A percentile compares a stretch with the other conserved stretches of the same genome.
Evolutionary conservation across 164 flowering plant genomes (phyloP).

Genomic region (Cinnamomum chago): DNA sequence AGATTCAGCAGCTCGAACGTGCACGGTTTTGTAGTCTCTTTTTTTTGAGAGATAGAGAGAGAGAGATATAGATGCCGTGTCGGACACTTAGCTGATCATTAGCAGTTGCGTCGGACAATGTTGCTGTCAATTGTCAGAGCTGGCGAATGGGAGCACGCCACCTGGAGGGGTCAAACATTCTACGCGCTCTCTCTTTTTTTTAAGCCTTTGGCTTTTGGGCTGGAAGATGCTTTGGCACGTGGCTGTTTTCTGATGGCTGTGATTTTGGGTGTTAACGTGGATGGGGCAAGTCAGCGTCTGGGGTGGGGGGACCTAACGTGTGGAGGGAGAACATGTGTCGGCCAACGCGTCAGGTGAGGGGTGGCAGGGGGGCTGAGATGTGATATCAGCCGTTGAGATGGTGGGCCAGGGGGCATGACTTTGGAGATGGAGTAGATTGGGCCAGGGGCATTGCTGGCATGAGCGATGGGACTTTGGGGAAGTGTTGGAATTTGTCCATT

Average conservation of each 20-base stretch:
- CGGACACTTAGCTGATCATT: background rate
- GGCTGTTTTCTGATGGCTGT: background rate
- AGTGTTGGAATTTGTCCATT: background rate
- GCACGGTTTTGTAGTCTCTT: background rate
- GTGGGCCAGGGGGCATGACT: too few species aligned
- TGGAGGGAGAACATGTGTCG: background rate
- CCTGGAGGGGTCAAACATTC: background rate
- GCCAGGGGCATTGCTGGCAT: too few species aligned
- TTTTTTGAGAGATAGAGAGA: background rate
- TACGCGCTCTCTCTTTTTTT: background rate
- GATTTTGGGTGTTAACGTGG: background rate
- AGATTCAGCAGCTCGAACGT: background rate
- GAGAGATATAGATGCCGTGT: background rate
- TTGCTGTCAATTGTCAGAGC: background rate
- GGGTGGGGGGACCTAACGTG: background rate
- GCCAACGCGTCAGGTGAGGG: background rate
- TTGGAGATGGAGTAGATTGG: too few species aligned
- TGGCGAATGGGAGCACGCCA: background rate
- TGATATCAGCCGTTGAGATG: too few species aligned
- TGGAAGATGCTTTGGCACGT: background rate
- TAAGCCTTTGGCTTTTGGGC: background rate
- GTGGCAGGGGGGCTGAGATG: too few species aligned
- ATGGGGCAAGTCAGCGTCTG: background rate
- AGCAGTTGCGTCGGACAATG: slow-evolving; percentile 1
- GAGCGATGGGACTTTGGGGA: background rate